Conservation (phyloP, 1,284 basidiomycete species). For the Cutaneotrichosporon dermatis region DNA sequence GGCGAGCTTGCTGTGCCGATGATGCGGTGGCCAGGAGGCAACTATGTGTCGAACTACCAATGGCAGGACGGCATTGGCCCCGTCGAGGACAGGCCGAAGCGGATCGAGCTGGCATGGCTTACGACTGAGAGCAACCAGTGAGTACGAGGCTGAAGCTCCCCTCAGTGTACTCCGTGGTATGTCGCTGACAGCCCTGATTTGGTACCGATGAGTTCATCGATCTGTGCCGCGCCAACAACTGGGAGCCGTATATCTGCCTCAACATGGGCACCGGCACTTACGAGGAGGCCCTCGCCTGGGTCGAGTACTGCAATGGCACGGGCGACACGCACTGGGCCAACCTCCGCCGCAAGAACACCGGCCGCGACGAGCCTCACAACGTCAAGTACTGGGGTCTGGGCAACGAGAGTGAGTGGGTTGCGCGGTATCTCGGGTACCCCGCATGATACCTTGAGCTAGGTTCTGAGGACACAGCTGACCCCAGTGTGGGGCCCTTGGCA, state of each 20-base stretch:
- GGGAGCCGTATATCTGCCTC: constrained; percentile 59
- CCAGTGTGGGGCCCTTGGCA: constrained; percentile 60
- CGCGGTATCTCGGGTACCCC: constrained; percentile 2
- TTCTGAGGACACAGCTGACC: not conserved
- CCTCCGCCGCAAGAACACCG: constrained; percentile 56
- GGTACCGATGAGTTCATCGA: constrained; percentile 56
- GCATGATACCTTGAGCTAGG: not conserved
- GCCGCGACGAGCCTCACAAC: constrained; percentile 57
- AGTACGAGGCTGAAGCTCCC: not conserved
- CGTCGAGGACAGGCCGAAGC: constrained; percentile 54
- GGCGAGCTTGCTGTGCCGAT: constrained; percentile 54
- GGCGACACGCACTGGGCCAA: constrained; percentile 54
- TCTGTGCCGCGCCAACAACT: constrained; percentile 29
- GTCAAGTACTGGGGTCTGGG: constrained; percentile 52
- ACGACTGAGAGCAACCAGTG: constrained; percentile 57
- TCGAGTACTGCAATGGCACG: constrained; percentile 60
- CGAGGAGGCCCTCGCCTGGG: constrained; percentile 60
- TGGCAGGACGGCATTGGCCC: constrained; percentile 64
- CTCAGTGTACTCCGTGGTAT: not conserved
- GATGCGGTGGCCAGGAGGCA: constrained; percentile 57
- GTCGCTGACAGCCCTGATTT: constrained; percentile 38
- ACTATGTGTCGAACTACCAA: constrained; percentile 56
- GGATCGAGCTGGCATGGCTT: constrained; percentile 59
- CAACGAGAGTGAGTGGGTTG: constrained; percentile 37
- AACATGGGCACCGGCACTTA: constrained; percentile 58